Conservation (phyloP, 2,329 filamentous ascomycete species). For the Fusarium anguioides region DNA sequence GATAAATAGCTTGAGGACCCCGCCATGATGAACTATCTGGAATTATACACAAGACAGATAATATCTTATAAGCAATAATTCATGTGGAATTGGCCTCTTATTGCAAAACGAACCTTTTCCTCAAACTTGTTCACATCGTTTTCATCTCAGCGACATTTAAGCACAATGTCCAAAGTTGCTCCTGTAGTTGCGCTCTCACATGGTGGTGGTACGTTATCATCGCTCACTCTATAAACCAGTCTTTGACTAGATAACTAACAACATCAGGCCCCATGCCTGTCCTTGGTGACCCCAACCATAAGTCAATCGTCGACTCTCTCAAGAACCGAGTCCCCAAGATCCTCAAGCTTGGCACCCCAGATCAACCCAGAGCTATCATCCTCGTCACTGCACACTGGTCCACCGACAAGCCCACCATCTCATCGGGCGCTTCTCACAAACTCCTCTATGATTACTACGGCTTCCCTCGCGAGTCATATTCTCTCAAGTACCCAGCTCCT, state of each 20-base stretch:
- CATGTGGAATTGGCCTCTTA: conserved; percentile 29
- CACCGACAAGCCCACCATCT: conserved; percentile 61
- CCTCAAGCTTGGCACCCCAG: conserved; percentile 63
- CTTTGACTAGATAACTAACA: neutral
- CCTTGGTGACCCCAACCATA: conserved; percentile 65
- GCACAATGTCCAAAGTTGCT: conserved; percentile 54
- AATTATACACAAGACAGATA: neutral
- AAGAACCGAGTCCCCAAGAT: conserved; percentile 65
- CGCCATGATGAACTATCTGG: neutral
- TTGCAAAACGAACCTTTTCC: conserved; percentile 14
- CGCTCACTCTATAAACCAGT: neutral
- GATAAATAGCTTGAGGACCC: conserved; percentile 32
- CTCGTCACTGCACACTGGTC: conserved; percentile 70
- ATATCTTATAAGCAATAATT: neutral
- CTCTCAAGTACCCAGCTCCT: conserved; percentile 65
- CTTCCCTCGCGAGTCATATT: conserved; percentile 67
- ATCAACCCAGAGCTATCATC: conserved; percentile 63
- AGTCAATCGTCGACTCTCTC: conserved; percentile 62
- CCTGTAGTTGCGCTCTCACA: conserved; percentile 62
- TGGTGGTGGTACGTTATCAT: conserved; percentile 55
- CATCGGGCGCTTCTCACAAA: conserved; percentile 58
- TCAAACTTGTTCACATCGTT: neutral
- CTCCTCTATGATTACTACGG: conserved; percentile 70
- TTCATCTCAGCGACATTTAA: conserved; percentile 2
- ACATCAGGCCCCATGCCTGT: conserved; percentile 65